phyloP scores from a whole-genome alignment of 257 asterid genomes.

The Asclepias syriaca region DNA sequence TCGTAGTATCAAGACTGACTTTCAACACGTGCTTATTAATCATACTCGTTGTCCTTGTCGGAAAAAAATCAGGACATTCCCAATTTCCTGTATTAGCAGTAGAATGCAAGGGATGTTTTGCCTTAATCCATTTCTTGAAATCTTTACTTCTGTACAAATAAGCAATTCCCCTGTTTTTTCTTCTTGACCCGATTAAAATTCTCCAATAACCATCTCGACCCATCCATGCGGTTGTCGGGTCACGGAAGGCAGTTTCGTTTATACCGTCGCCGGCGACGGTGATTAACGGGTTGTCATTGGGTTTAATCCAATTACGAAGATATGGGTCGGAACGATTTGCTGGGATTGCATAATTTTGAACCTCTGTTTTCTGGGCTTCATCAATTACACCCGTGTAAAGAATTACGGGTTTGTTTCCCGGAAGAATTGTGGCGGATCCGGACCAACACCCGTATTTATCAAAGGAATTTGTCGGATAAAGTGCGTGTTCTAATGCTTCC shows the following conservation, averaged over 20 bases:
- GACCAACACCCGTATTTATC: conserved; percentile 23
- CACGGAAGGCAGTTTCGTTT: conserved; percentile 19
- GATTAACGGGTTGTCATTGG: conserved; percentile 19
- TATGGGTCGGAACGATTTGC: conserved; percentile 19
- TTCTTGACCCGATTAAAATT: conserved; percentile 12
- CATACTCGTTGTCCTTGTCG: neutral
- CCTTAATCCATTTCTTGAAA: conserved; percentile 22
- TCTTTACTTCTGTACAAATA: conserved; percentile 19
- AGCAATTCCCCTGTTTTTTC: conserved; percentile 14
- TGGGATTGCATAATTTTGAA: conserved; percentile 27
- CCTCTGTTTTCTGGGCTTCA: conserved; percentile 1
- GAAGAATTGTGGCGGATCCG: conserved; percentile 25
- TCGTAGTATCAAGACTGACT: conserved; percentile 22
- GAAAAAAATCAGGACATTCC: conserved; percentile 31
- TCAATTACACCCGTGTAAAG: conserved; percentile 22
- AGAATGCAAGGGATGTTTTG: conserved; percentile 19
- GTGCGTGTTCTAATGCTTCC: conserved; percentile 15
- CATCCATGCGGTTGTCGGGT: conserved; percentile 30
- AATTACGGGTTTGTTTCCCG: conserved; percentile 17
- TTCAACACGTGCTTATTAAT: conserved; percentile 19
- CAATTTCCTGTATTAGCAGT: conserved; percentile 19
- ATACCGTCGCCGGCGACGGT: neutral
- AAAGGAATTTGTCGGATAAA: conserved; percentile 14
- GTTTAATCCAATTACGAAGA: conserved; percentile 27
- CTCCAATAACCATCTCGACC: conserved; percentile 24